Conservation (phyloP, 306 rosid species). For the Pueraria montana region DNA sequence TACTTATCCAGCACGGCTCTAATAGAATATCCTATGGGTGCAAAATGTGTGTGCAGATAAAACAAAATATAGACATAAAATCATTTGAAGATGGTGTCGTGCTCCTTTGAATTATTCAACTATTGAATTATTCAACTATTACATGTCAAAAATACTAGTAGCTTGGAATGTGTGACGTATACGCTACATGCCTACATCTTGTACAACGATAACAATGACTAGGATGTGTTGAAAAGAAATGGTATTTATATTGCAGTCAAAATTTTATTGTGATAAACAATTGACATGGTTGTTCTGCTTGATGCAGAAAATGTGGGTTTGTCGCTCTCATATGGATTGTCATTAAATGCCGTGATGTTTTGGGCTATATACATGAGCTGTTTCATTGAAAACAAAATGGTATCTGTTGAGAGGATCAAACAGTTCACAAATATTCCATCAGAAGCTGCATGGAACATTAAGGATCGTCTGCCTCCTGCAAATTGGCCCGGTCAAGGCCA, state of each 20-base stretch:
- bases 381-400: constrained; percentile 92
- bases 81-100: constrained; percentile 1
- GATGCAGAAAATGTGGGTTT: constrained; percentile 86
- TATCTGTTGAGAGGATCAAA: constrained; percentile 93
- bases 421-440: constrained; percentile 86
- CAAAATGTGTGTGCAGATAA: background rate
- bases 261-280: background rate
- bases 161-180: background rate
- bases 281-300: constrained; percentile 33
- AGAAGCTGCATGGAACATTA: constrained; percentile 77
- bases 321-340: constrained; percentile 89
- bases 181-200: background rate
- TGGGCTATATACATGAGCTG: constrained; percentile 90
- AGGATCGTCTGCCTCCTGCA: constrained; percentile 74
- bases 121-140: background rate
- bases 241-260: constrained; percentile 31
- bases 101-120: constrained; percentile 23
- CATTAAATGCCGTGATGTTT: constrained; percentile 78
- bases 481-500: constrained; percentile 91
- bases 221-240: background rate
- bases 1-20: background rate
- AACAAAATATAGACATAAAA: background rate
- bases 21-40: background rate
- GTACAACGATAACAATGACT: background rate
- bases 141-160: background rate